phyloP scores from a whole-genome alignment of 2,329 filamentous ascomycete genomes.

The Rhynchosporium graminicola region DNA sequence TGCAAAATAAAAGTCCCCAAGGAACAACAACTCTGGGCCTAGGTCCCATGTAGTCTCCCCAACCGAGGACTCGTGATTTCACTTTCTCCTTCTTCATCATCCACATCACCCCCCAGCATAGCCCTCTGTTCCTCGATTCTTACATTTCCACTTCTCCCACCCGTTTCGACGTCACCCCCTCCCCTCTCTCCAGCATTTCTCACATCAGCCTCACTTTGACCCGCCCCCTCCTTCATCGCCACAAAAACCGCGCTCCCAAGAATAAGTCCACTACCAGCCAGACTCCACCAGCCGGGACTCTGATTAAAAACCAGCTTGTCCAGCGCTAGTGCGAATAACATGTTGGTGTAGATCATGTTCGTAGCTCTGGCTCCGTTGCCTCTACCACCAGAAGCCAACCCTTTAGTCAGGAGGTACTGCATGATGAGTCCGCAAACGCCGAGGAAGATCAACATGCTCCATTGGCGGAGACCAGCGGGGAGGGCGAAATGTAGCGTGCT shows the following conservation, averaged over 20 bases:
- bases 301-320: constrained; percentile 65
- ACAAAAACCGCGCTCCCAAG: constrained; percentile 66
- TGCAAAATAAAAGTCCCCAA: too few species aligned
- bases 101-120: constrained; percentile 22
- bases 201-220: neutral
- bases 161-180: constrained; percentile 11
- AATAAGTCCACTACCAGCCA: constrained; percentile 63
- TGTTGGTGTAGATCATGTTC: constrained; percentile 69
- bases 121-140: constrained; percentile 27
- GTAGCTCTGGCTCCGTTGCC: constrained; percentile 51
- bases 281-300: constrained; percentile 57
- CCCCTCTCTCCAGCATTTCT: constrained; percentile 9
- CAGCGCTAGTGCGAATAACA: constrained; percentile 66
- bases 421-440: constrained; percentile 77
- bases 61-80: neutral
- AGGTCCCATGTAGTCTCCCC: too few species aligned
- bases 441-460: constrained; percentile 67
- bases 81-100: constrained; percentile 12
- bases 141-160: constrained; percentile 1
- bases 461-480: constrained; percentile 48
- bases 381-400: constrained; percentile 50
- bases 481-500: constrained; percentile 47
- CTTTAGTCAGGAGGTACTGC: constrained; percentile 83
- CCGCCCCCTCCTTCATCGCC: constrained; percentile 45
- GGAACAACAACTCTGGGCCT: too few species aligned